Base-by-base conservation (phyloP, 345 rosid species). In the Iberis pinnata region DNA sequence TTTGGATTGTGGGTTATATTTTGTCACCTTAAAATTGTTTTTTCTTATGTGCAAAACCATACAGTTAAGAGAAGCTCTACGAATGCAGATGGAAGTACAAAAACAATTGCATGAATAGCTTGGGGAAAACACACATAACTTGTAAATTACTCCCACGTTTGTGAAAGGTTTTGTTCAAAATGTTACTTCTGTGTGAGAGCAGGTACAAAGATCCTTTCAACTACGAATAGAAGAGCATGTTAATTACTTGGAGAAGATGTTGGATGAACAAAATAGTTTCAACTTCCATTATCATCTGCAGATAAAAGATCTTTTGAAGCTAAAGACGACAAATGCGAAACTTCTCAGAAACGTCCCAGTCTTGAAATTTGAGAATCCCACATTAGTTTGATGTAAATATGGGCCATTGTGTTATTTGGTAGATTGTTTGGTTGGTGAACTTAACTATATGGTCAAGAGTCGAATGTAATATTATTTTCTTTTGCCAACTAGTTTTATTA, bases 201-300 rank as follows among this genome's bases (percentile, higher is more conserved):
- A 82, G 88, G 73, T 83, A 16, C 86, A 86, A 46, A 75, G 79
- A 33, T 55, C 65, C 4, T 80, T 83, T 59, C 90, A 86, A 65
- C 25, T 80, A 46, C 82, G 84, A 27, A 83, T 86, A 53, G 95
- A 83, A 67, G 86, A 83, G 52, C 90, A 86, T 9, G 88, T 81
- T n/a, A 76, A 72, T 47, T 83, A 80, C 72, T 71, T 86, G 73
- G 82, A 79, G 45, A 79, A 71, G 75, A 80, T 86, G 31, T 60
- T 86, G 75, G 86, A 81, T 48, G 75, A 82, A 46, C 84, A 83
- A 45, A 41, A 27, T 77, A 49, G 20, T 29, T 59, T 9, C 57
- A 68, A 39, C 40, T 37, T 0, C 64, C 69, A 22, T 69, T 69
- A 5, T 63, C 67, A 42, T 12, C 25, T 68, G 38, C 67, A 18